phyloP scores from a whole-genome alignment of 225 moss, liverwort and hornwort genomes.

The Asterella californica region DNA sequence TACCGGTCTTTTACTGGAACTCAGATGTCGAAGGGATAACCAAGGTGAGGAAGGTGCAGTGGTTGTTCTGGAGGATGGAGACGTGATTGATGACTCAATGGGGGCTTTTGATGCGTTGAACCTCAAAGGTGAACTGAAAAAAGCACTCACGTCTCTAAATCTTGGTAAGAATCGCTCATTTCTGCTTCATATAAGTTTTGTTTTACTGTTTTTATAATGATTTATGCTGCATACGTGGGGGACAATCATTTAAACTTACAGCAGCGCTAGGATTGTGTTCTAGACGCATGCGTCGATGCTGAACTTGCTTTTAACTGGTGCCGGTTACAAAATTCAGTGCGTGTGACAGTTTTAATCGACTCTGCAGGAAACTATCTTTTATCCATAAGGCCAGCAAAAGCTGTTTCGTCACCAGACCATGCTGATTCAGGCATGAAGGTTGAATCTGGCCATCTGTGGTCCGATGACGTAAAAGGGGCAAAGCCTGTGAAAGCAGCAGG shows the following conservation, averaged over 20 bases:
- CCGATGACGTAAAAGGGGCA: slow-evolving; percentile 93
- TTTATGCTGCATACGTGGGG: background rate
- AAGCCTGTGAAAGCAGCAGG: slow-evolving; percentile 68
- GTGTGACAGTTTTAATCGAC: background rate
- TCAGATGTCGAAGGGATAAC: slow-evolving; percentile 71
- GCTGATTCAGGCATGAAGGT: slow-evolving; percentile 31
- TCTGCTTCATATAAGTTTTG: background rate
- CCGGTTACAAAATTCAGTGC: background rate
- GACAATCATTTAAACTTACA: background rate
- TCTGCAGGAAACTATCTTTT: slow-evolving; percentile 72
- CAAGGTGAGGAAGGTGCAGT: slow-evolving; percentile 80
- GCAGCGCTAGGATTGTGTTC: background rate
- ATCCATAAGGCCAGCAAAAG: slow-evolving; percentile 64
- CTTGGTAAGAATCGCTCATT: slow-evolving; percentile 53
- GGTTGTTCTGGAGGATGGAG: slow-evolving; percentile 87
- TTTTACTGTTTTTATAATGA: background rate
- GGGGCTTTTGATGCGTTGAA: slow-evolving; percentile 88
- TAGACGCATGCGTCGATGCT: background rate
- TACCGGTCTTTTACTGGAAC: slow-evolving; percentile 68
- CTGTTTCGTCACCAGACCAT: slow-evolving; percentile 25
- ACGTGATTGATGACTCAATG: slow-evolving; percentile 86
- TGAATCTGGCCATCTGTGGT: slow-evolving; percentile 60
- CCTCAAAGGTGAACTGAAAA: slow-evolving; percentile 71
- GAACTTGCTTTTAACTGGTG: background rate
- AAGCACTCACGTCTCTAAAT: slow-evolving; percentile 78